phyloP scores from a whole-genome alignment of 2,329 filamentous ascomycete species.

The Ophiostoma sp. region DNA sequence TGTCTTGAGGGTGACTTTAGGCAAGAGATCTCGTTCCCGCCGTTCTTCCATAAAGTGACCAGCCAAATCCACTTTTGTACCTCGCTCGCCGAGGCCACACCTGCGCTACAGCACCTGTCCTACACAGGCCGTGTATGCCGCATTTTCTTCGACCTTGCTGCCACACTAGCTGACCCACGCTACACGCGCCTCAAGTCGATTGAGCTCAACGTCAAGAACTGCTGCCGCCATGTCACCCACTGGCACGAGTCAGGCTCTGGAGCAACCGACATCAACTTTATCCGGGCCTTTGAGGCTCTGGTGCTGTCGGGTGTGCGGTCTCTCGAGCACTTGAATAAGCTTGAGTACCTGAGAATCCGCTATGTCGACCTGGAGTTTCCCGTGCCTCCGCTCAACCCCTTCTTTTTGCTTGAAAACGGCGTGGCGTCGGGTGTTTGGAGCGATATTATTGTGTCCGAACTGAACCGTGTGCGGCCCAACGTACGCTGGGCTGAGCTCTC shows the following conservation, averaged over 20 bases:
- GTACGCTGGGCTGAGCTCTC: constrained; percentile 56
- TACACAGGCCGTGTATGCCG: constrained; percentile 69
- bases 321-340: constrained; percentile 51
- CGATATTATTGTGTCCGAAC: constrained; percentile 56
- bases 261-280: constrained; percentile 67
- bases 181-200: constrained; percentile 56
- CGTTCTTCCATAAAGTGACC: constrained; percentile 56
- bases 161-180: constrained; percentile 44
- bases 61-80: constrained; percentile 60
- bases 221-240: constrained; percentile 52
- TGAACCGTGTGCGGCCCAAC: constrained; percentile 53
- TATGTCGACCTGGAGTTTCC: constrained; percentile 72
- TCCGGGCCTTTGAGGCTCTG: constrained; percentile 63
- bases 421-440: constrained; percentile 68
- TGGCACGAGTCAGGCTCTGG: constrained; percentile 62
- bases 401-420: constrained; percentile 58
- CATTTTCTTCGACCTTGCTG: constrained; percentile 58
- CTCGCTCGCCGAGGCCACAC: constrained; percentile 55
- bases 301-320: constrained; percentile 59
- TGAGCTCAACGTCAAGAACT: constrained; percentile 69
- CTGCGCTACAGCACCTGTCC: constrained; percentile 59
- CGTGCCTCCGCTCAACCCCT: constrained; percentile 65
- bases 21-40: constrained; percentile 55
- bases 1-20: constrained; percentile 67
- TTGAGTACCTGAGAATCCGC: constrained; percentile 63